Evolutionary conservation across 176 grass and related monocot genomes (phyloP).

Genomic region (Poa pratensis): DNA sequence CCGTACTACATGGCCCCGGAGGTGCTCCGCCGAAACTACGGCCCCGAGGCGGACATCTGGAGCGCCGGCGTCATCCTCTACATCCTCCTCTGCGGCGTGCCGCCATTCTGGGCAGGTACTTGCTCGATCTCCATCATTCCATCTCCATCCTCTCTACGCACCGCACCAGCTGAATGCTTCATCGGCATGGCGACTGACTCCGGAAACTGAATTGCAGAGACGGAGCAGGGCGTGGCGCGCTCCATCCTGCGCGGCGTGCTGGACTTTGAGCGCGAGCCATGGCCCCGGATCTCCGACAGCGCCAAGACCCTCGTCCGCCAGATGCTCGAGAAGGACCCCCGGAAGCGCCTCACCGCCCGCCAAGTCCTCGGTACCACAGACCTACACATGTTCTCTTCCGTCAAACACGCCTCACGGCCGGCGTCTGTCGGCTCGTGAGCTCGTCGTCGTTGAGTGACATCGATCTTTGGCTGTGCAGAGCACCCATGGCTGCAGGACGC

Average conservation of each 20-base stretch:
- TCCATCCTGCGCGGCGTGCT: conserved; percentile 65
- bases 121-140: background rate
- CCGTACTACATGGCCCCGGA: conserved; percentile 77
- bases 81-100: conserved; percentile 70
- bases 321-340: conserved; percentile 73
- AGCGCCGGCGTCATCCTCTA: conserved; percentile 71
- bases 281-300: conserved; percentile 66
- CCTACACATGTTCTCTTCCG: no score
- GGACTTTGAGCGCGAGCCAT: conserved; percentile 64
- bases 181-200: no score
- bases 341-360: conserved; percentile 61
- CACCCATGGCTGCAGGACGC: conserved; percentile 83
- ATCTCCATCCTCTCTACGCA: background rate
- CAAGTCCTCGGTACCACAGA: conserved; percentile 59
- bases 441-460: background rate
- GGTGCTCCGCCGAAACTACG: conserved; percentile 61
- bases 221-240: conserved; percentile 75
- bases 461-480: conserved; percentile 18
- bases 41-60: conserved; percentile 66
- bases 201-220: conserved; percentile 36
- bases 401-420: background rate
- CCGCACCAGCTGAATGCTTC: background rate
- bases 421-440: background rate
- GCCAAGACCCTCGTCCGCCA: conserved; percentile 70
- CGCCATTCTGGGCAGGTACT: conserved; percentile 59